Evolutionary conservation across 2,329 filamentous ascomycete species (phyloP).

Genomic region (Arthrobotrys sinensis): DNA sequence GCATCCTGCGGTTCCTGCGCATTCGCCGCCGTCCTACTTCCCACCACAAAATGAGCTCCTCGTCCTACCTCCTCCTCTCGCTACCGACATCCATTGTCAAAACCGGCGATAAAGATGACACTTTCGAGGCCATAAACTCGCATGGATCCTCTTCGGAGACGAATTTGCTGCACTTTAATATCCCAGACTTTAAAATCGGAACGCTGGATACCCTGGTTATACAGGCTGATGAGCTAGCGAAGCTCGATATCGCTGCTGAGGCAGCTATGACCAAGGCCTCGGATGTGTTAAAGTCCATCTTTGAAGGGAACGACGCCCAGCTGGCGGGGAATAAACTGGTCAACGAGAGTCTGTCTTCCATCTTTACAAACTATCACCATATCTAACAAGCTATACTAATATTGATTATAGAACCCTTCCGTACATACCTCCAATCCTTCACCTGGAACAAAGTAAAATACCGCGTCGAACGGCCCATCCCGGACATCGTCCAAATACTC

Average conservation of each 20-base stretch:
- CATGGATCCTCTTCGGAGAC: constrained; percentile 83
- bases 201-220: constrained; percentile 94
- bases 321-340: constrained; percentile 90
- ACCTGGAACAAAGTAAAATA: constrained; percentile 99
- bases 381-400: constrained; percentile 31
- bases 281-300: constrained; percentile 84
- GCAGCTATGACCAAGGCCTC: constrained; percentile 88
- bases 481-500: constrained; percentile 86
- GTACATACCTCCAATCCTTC: constrained; percentile 90
- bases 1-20: constrained; percentile 48
- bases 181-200: constrained; percentile 97
- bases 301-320: constrained; percentile 87
- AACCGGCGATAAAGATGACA: constrained; percentile 83
- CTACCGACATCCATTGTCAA: constrained; percentile 89
- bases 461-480: constrained; percentile 88
- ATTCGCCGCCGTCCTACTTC: constrained; percentile 19
- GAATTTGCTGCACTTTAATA: constrained; percentile 81
- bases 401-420: constrained; percentile 82
- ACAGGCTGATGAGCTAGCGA: constrained; percentile 93
- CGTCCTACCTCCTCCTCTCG: constrained; percentile 89
- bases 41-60: constrained; percentile 39
- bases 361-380: not conserved
- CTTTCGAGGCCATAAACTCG: constrained; percentile 80
- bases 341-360: constrained; percentile 82
- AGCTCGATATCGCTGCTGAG: constrained; percentile 85